Base-by-base conservation (phyloP, 2,329 filamentous ascomycete genomes). In the Aspergillus sojae region DNA sequence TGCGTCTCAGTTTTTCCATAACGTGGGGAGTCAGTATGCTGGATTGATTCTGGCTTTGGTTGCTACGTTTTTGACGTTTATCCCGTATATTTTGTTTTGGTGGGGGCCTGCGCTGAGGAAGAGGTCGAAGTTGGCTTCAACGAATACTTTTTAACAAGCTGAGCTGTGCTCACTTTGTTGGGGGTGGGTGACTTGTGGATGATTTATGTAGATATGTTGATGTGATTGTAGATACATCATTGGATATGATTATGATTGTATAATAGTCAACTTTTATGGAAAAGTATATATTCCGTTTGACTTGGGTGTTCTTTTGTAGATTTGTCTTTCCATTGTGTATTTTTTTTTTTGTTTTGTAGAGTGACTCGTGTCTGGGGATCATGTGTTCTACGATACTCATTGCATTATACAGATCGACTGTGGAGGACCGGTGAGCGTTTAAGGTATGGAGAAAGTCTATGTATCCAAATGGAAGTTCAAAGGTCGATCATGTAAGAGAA, bases 1-100 rank as follows among this genome's bases (percentile, higher is more conserved):
- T 64, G 83, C 83, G 14, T 80, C 75, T 36, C 80, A 83, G 54
- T 84, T 85, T 72, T 85, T 85, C 72, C 79, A 83, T 67, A 84
- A 84, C 60, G 75, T 85, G 16, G 83, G 83, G 4, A 84, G 81
- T 64, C 82, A 84, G 69, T 85, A 81, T 60, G 83, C 83, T 1
- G 83, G 83, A 11, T 69, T 85, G 21, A 76, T 85, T 21, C 67
- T 85, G 59, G 78, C 82, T 0, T 64, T 84, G 10, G 74, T 84
- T 19, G 83, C 80, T 1, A 82, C 81, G 0, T 61, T 67, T 32
- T 72, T 73, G 62, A 74, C 68, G 28, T 70, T 72, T 1, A 74
- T 75, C 50, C 74, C 74, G 0, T 76, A 69, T 62, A 64, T 69
- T 23, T 67, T 79, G 32, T 75, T 67, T 28, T 72, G 70, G 58